Evolutionary conservation across 371 early-diverging fungal species (phyloP).

Genomic region (Mucor velutinosus): DNA sequence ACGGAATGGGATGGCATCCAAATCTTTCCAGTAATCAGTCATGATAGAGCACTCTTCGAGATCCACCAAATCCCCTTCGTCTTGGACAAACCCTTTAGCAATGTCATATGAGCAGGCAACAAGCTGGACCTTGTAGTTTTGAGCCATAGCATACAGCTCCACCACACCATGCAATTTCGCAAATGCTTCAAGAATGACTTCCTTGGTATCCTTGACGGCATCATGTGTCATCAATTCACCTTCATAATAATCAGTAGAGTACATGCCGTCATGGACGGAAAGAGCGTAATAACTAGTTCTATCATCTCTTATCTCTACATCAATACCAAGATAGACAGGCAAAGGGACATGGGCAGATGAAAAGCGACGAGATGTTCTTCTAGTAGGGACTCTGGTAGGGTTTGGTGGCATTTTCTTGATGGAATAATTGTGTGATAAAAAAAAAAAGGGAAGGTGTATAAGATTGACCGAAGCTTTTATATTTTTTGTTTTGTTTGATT

Average conservation of each 20-base stretch:
- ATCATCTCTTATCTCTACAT: constrained; percentile 45
- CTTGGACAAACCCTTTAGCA: constrained; percentile 24
- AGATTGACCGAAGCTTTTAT: background rate
- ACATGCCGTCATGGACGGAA: constrained; percentile 66
- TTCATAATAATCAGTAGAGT: constrained; percentile 52
- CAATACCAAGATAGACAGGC: constrained; percentile 65
- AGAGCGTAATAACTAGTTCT: constrained; percentile 39
- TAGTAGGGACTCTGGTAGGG: constrained; percentile 29
- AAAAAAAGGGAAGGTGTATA: background rate
- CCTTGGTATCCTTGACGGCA: constrained; percentile 1
- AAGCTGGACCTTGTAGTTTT: constrained; percentile 60
- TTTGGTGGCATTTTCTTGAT: constrained; percentile 36
- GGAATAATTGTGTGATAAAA: background rate
- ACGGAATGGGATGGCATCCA: constrained; percentile 75
- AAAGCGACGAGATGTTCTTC: constrained; percentile 35
- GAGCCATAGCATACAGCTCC: constrained; percentile 40
- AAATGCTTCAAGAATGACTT: constrained; percentile 34
- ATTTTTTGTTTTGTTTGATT: background rate
- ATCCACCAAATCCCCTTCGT: constrained; percentile 25
- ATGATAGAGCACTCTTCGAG: constrained; percentile 39
- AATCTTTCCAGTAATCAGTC: constrained; percentile 71
- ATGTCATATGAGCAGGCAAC: constrained; percentile 45
- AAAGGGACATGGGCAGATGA: constrained; percentile 43
- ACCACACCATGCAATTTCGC: constrained; percentile 45
- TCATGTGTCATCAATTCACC: constrained; percentile 32